These are phyloP conservation scores for Calonectria honghensis DNA, from an alignment of 2,329 filamentous ascomycete genomes.

Conservation along the genomic window DNA sequence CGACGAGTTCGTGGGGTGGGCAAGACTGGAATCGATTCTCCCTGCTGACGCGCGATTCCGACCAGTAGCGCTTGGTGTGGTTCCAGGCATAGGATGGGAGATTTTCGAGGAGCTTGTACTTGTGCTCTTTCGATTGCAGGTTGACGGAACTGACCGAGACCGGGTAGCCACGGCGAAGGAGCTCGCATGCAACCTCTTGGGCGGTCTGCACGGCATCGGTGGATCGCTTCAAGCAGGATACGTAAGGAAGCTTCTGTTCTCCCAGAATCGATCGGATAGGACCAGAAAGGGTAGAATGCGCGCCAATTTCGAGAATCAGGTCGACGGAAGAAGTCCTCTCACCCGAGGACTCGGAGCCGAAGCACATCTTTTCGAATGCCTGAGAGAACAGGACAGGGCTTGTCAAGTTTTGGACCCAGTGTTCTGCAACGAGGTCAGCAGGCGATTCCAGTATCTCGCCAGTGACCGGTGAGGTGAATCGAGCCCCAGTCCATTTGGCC, in stretches of 20 bases:
- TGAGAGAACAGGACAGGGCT: slow-evolving; percentile 6
- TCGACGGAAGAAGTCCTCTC: neutral
- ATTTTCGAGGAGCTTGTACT: slow-evolving; percentile 49
- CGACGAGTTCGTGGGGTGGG: slow-evolving; percentile 7
- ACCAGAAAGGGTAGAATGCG: slow-evolving; percentile 11
- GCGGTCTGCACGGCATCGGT: neutral
- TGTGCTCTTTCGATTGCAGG: neutral
- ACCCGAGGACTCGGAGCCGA: neutral
- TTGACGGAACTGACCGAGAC: neutral
- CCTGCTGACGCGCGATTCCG: slow-evolving; percentile 57
- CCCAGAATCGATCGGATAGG: slow-evolving; percentile 9
- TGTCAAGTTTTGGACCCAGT: slow-evolving; percentile 7
- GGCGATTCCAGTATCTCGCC: neutral
- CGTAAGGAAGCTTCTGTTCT: slow-evolving; percentile 11
- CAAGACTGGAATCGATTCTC: slow-evolving; percentile 42
- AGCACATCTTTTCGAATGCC: slow-evolving; percentile 14
- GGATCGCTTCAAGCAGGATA: slow-evolving; percentile 1
- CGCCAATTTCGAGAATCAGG: slow-evolving; percentile 16
- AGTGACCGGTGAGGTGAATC: neutral
- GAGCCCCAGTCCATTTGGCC: neutral
- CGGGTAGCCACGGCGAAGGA: neutral
- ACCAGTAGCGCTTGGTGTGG: slow-evolving; percentile 60
- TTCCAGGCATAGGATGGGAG: slow-evolving; percentile 56
- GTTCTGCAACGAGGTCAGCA: neutral
- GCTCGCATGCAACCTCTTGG: neutral